These are phyloP conservation scores for Microbotryum intermedium DNA, from an alignment of 1,284 basidiomycete genomes.

Conservation along the genomic window DNA sequence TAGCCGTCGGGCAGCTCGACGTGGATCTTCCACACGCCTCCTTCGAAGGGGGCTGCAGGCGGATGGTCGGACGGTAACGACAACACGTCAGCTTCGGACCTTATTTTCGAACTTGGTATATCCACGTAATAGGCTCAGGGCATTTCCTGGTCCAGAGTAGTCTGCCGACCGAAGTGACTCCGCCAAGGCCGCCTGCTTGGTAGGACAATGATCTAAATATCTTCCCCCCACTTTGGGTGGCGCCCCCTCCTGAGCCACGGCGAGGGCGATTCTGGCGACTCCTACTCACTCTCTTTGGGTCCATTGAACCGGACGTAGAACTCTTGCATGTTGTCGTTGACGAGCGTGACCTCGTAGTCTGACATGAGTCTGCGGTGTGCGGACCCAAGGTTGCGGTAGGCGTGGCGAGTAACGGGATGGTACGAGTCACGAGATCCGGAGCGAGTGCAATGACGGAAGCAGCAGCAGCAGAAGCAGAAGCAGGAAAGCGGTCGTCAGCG, in stretches of 20 bases:
- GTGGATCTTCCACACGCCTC: slow-evolving; percentile 98
- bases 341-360: slow-evolving; percentile 90
- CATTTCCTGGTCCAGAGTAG: not conserved
- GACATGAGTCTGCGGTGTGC: slow-evolving; percentile 70
- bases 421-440: not conserved
- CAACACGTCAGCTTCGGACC: not conserved
- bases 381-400: not conserved
- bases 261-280: slow-evolving; percentile 39
- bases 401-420: not conserved
- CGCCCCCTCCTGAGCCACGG: not conserved
- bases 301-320: slow-evolving; percentile 96
- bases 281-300: slow-evolving; percentile 77
- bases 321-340: slow-evolving; percentile 98
- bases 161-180: too few species aligned
- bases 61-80: not conserved
- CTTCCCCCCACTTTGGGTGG: not conserved
- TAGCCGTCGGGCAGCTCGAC: slow-evolving; percentile 99
- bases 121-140: too few species aligned
- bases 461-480: too few species aligned
- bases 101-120: too few species aligned
- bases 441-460: not conserved
- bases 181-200: not conserved
- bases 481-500: not conserved
- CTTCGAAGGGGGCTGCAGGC: slow-evolving; percentile 75
- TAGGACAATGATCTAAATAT: too few species aligned